A percentile compares a stretch with the other conserved stretches of the same genome.
Evolutionary conservation across 2,329 filamentous ascomycete genomes (phyloP).

Genomic region (Alternaria metachromatica): DNA sequence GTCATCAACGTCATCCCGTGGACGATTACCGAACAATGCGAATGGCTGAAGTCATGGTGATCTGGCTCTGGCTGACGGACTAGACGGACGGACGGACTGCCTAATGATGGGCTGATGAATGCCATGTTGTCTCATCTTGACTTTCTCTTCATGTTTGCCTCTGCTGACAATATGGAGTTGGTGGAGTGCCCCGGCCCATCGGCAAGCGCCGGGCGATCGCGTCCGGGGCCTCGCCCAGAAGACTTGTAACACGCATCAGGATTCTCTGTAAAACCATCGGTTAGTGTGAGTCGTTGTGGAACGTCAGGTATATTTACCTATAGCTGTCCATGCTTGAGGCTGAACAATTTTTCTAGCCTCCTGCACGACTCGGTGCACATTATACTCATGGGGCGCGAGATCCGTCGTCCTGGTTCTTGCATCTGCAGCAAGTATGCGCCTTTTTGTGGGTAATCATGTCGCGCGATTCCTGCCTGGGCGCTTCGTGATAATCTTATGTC

Average conservation of each 20-base stretch:
- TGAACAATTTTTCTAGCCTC: background rate
- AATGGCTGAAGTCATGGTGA: conserved; percentile 8
- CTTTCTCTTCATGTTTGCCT: conserved; percentile 14
- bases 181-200: conserved; percentile 15
- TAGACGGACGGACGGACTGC: background rate
- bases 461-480: background rate
- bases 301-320: conserved; percentile 6
- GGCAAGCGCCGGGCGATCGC: conserved; percentile 15
- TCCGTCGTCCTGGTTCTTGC: background rate
- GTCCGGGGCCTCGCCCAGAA: conserved; percentile 12
- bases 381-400: background rate
- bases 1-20: conserved; percentile 25
- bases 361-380: background rate
- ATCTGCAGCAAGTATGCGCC: background rate
- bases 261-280: conserved; percentile 3
- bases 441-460: background rate
- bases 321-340: background rate
- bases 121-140: conserved; percentile 3
- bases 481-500: background rate
- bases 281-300: conserved; percentile 9
- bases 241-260: conserved; percentile 8
- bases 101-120: background rate
- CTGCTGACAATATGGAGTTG: conserved; percentile 6
- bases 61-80: background rate
- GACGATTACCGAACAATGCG: conserved; percentile 4